Conservation (phyloP, 306 rosid species). For the Canavalia ensiformis region DNA sequence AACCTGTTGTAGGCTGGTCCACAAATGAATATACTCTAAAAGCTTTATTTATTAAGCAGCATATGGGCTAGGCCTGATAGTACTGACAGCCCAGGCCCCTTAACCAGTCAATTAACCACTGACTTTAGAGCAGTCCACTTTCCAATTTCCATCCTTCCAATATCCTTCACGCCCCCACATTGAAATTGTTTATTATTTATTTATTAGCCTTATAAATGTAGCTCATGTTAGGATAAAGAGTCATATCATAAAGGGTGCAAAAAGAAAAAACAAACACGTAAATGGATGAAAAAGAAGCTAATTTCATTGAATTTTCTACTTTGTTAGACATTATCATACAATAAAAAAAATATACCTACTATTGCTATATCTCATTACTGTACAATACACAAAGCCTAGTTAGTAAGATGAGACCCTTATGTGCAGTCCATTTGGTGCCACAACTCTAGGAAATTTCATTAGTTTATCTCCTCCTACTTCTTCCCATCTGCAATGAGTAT, state of each 20-base stretch:
- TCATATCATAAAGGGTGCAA: background rate
- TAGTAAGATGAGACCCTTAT: conserved; percentile 76
- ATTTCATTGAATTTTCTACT: conserved; percentile 54
- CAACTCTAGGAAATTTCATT: conserved; percentile 96
- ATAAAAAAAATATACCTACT: conserved; percentile 12
- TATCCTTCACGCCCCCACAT: conserved; percentile 1
- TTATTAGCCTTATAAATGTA: conserved; percentile 1
- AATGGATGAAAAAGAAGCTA: conserved; percentile 2
- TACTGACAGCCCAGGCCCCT: conserved; percentile 40
- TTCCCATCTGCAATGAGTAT: conserved; percentile 81
- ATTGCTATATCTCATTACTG: conserved; percentile 54
- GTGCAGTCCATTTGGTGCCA: conserved; percentile 96
- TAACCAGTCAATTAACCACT: background rate
- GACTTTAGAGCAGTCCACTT: conserved; percentile 29
- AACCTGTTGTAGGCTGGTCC: conserved; percentile 20
- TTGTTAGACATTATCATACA: conserved; percentile 66
- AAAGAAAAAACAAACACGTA: background rate
- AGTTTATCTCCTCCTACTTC: conserved; percentile 96
- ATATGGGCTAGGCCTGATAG: conserved; percentile 29
- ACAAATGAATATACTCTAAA: background rate
- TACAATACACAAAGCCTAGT: conserved; percentile 60
- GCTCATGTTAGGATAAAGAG: background rate
- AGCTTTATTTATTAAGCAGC: conserved; percentile 3
- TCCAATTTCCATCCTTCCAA: conserved; percentile 21
- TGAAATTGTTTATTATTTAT: background rate